A percentile compares a stretch with the other conserved stretches of the same genome.
These are phyloP conservation scores for Bipolaris oryzae DNA, from an alignment of 2,329 filamentous ascomycete species.

Conservation along the genomic window DNA sequence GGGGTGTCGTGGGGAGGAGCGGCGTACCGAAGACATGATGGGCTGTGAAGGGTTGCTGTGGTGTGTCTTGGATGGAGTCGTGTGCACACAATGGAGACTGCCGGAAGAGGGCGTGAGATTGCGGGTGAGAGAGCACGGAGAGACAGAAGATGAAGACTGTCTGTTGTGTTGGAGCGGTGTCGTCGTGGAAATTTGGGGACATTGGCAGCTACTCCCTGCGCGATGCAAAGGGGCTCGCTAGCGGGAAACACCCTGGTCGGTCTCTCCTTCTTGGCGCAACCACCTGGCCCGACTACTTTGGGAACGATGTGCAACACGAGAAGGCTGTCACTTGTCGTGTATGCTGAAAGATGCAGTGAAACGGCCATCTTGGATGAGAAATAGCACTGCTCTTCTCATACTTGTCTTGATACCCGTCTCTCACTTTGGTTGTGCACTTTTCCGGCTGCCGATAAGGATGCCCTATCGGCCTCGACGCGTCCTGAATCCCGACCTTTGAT, in stretches of 20 bases:
- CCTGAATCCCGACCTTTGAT: neutral
- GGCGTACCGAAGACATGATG: conserved; percentile 49
- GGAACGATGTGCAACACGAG: conserved; percentile 19
- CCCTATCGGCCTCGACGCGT: neutral
- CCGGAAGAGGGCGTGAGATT: conserved; percentile 29
- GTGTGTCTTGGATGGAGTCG: conserved; percentile 24
- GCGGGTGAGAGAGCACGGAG: conserved; percentile 10
- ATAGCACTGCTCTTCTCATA: no score
- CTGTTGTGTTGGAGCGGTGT: conserved; percentile 38
- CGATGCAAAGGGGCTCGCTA: conserved; percentile 52
- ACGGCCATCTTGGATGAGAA: neutral
- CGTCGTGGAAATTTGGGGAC: conserved; percentile 50
- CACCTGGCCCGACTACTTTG: conserved; percentile 32
- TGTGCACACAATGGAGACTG: conserved; percentile 28
- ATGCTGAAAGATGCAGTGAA: neutral
- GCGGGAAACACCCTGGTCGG: conserved; percentile 38
- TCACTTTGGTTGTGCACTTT: neutral
- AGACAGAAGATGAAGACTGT: conserved; percentile 25
- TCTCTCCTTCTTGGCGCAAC: conserved; percentile 38
- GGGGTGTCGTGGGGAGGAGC: conserved; percentile 32
- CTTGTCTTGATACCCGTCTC: neutral
- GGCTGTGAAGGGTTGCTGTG: conserved; percentile 28
- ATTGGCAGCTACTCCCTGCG: conserved; percentile 47
- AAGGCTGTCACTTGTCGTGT: neutral
- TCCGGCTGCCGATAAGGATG: neutral